A percentile compares a stretch with the other conserved stretches of the same genome.
These are phyloP conservation scores for Didymella segeticola DNA, from an alignment of 2,329 filamentous ascomycete species.

Conservation along the genomic window DNA sequence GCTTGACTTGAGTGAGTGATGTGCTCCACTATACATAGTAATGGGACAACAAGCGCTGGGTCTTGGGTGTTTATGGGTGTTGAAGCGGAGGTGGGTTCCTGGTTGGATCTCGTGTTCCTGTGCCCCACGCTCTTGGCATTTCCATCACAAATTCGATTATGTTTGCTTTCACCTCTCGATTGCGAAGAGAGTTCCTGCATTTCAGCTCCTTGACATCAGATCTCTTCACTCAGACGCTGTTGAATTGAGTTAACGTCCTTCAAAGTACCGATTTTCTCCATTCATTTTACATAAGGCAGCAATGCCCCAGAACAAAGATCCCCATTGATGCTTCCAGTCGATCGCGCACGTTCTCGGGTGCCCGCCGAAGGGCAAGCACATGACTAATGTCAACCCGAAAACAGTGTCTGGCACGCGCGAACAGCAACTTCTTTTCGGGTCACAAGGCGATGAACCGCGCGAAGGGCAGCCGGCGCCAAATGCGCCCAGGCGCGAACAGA, in stretches of 20 bases:
- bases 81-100: slow-evolving; percentile 7
- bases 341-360: slow-evolving; percentile 16
- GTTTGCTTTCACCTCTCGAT: slow-evolving; percentile 16
- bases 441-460: slow-evolving; percentile 8
- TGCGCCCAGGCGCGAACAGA: slow-evolving; percentile 34
- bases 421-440: slow-evolving; percentile 10
- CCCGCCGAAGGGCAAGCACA: slow-evolving; percentile 27
- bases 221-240: neutral
- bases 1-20: neutral
- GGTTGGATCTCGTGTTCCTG: slow-evolving; percentile 15
- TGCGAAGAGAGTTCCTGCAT: neutral
- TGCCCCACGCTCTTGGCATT: slow-evolving; percentile 35
- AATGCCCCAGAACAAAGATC: slow-evolving; percentile 1
- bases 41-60: neutral
- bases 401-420: slow-evolving; percentile 30
- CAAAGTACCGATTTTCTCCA: neutral
- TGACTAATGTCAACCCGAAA: slow-evolving; percentile 37
- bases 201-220: slow-evolving; percentile 3
- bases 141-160: slow-evolving; percentile 28
- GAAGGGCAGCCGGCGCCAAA: slow-evolving; percentile 26
- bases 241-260: neutral
- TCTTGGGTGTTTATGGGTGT: neutral
- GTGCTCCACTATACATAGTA: neutral
- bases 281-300: neutral
- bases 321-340: slow-evolving; percentile 13